phyloP scores from a whole-genome alignment of 2,329 filamentous ascomycete species.

The Cladosporium sphaerospermum region DNA sequence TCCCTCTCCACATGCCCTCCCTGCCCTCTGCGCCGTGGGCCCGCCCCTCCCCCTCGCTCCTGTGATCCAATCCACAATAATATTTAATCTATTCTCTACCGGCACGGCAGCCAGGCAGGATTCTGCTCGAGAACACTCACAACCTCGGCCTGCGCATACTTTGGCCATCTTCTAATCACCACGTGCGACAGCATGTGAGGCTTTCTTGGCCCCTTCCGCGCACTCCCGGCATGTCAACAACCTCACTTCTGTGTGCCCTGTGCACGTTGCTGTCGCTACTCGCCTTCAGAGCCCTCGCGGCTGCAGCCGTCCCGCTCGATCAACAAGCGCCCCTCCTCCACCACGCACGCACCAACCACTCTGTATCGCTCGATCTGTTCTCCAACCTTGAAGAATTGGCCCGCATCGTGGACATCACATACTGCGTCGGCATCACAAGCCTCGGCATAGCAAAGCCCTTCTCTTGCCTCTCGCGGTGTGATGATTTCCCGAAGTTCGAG shows the following conservation, averaged over 20 bases:
- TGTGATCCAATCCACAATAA: too few relatives aligned
- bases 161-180: too few relatives aligned
- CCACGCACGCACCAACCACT: constrained; percentile 26
- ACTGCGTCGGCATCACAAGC: constrained; percentile 82
- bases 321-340: constrained; percentile 28
- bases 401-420: constrained; percentile 88
- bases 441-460: constrained; percentile 82
- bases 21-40: too few relatives aligned
- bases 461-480: constrained; percentile 74
- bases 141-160: too few relatives aligned
- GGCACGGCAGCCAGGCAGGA: too few relatives aligned
- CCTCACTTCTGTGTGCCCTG: not conserved
- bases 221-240: not conserved
- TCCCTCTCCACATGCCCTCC: too few relatives aligned
- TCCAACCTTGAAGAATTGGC: constrained; percentile 76
- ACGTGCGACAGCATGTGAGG: not conserved
- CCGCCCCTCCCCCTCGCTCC: too few relatives aligned
- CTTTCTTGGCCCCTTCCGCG: not conserved
- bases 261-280: not conserved
- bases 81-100: too few relatives aligned
- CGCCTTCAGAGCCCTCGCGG: not conserved
- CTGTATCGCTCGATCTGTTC: constrained; percentile 62
- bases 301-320: constrained; percentile 13
- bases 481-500: constrained; percentile 73
- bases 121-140: too few relatives aligned